A percentile compares a stretch with the other conserved stretches of the same genome.
These are phyloP conservation scores for Hyaloperonospora arabidopsidis DNA, from an alignment of 352 stramenopile species.

Conservation along the genomic window DNA sequence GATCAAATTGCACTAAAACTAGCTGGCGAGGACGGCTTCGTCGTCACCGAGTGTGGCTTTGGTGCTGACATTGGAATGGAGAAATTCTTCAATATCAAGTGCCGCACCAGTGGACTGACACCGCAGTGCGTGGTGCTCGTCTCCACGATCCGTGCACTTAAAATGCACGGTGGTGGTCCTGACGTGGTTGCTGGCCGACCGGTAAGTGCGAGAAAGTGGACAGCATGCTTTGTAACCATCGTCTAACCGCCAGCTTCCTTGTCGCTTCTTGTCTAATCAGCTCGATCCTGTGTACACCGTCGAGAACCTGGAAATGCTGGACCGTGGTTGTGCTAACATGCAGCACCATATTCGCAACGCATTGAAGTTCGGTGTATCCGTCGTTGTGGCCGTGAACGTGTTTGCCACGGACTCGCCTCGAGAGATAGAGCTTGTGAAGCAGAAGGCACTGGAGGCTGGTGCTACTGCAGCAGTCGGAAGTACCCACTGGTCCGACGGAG, in stretches of 20 bases:
- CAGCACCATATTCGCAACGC: conserved; percentile 95
- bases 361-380: conserved; percentile 89
- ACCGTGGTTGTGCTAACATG: conserved; percentile 89
- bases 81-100: conserved; percentile 99
- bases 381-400: conserved; percentile 93
- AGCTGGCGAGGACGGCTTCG: conserved; percentile 92
- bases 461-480: conserved; percentile 94
- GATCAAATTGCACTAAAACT: conserved; percentile 92
- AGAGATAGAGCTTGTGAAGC: conserved; percentile 92
- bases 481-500: conserved; percentile 70
- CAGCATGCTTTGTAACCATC: background rate
- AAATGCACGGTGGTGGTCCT: conserved; percentile 98
- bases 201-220: conserved; percentile 32
- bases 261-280: conserved; percentile 20
- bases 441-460: conserved; percentile 86
- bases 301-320: conserved; percentile 93
- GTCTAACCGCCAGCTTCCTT: conserved; percentile 1
- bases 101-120: conserved; percentile 89
- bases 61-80: conserved; percentile 95
- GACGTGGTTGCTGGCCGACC: conserved; percentile 91
- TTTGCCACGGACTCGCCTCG: conserved; percentile 57
- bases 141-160: conserved; percentile 95
- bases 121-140: conserved; percentile 97
- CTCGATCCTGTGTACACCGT: conserved; percentile 88
- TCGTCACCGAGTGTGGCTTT: conserved; percentile 97